Evolutionary conservation across 805 yeast genomes (phyloP).

Genomic region (Torulaspora maleeae): DNA sequence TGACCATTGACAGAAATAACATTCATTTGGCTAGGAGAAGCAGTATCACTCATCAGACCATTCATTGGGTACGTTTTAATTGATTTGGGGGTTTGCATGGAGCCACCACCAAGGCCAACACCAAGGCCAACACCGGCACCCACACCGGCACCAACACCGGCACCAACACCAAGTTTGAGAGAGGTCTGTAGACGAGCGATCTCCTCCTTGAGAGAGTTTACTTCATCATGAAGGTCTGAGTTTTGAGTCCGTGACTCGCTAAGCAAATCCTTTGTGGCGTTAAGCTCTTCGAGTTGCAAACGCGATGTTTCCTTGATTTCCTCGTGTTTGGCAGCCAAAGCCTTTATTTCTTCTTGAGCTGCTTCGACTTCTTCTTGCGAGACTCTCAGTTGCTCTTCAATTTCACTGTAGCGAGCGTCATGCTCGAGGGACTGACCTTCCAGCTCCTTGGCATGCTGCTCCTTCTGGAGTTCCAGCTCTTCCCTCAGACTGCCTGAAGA

Average conservation of each 20-base stretch:
- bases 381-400: constrained; percentile 52
- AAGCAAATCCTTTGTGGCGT: constrained; percentile 53
- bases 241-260: constrained; percentile 59
- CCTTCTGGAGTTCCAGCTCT: constrained; percentile 50
- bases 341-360: constrained; percentile 56
- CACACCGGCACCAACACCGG: no score
- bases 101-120: constrained; percentile 22
- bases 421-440: constrained; percentile 46
- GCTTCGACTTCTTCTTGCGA: constrained; percentile 53
- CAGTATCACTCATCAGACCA: constrained; percentile 20
- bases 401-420: constrained; percentile 41
- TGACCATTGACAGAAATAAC: constrained; percentile 20
- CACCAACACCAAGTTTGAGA: constrained; percentile 17
- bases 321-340: constrained; percentile 55
- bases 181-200: constrained; percentile 42
- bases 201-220: constrained; percentile 44
- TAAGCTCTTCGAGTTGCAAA: constrained; percentile 56
- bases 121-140: no score
- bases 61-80: constrained; percentile 34
- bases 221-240: constrained; percentile 59
- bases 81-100: constrained; percentile 34
- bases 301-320: constrained; percentile 60
- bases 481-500: constrained; percentile 53
- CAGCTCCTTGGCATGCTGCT: constrained; percentile 46
- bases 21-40: constrained; percentile 23